These are phyloP conservation scores for Penicillium coffeae DNA, from an alignment of 495 filamentous ascomycete species.

Conservation along the genomic window DNA sequence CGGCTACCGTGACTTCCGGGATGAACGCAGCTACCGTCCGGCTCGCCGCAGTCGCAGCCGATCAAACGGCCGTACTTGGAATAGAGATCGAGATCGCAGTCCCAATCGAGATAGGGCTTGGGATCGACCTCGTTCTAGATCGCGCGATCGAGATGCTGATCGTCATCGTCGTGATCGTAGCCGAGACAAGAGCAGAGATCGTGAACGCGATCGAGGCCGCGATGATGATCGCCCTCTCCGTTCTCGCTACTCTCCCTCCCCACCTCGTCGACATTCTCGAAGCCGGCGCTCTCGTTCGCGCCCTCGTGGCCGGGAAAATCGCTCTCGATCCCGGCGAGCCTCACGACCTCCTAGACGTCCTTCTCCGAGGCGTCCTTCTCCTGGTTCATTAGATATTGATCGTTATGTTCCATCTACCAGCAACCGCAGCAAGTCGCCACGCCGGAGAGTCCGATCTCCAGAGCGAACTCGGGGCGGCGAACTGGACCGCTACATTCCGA, in stretches of 20 bases:
- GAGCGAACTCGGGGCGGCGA: slow-evolving; percentile 32
- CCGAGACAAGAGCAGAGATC: slow-evolving; percentile 23
- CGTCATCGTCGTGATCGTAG: slow-evolving; percentile 26
- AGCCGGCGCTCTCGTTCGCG: slow-evolving; percentile 29
- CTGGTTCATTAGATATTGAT: slow-evolving; percentile 43
- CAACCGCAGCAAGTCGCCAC: slow-evolving; percentile 42
- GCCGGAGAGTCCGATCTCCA: slow-evolving; percentile 39
- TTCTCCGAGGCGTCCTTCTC: slow-evolving; percentile 25
- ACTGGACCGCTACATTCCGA: slow-evolving; percentile 55
- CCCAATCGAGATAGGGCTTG: slow-evolving; percentile 35
- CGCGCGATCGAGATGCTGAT: slow-evolving; percentile 27
- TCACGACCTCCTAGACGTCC: slow-evolving; percentile 31
- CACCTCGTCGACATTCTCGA: slow-evolving; percentile 16
- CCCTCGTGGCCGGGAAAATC: slow-evolving; percentile 22
- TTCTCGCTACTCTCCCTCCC: slow-evolving; percentile 22
- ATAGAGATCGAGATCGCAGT: slow-evolving; percentile 31
- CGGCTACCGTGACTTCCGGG: slow-evolving; percentile 35
- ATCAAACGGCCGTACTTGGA: slow-evolving; percentile 26
- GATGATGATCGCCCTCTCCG: slow-evolving; percentile 27
- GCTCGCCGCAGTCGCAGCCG: slow-evolving; percentile 38
- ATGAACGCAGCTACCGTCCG: slow-evolving; percentile 36
- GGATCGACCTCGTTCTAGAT: slow-evolving; percentile 34
- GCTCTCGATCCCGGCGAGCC: slow-evolving; percentile 24
- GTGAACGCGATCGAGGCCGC: slow-evolving; percentile 23
- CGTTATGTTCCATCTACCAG: slow-evolving; percentile 48